A percentile compares a stretch with the other conserved stretches of the same genome.
phyloP scores from a whole-genome alignment of 805 yeast species.

The Starmera pachycereana region DNA sequence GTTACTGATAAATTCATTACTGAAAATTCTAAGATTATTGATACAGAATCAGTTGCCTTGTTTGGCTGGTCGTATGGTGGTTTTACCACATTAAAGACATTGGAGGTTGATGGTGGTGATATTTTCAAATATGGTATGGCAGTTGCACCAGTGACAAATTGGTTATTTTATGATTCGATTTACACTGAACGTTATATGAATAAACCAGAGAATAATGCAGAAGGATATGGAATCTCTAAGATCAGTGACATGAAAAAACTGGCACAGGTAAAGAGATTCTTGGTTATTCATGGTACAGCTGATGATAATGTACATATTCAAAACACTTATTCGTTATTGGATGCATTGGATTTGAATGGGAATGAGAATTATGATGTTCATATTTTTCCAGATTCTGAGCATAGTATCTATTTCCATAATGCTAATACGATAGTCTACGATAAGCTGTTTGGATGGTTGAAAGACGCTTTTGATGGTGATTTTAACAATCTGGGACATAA shows the following conservation, averaged over 20 bases:
- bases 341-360: conserved; percentile 54
- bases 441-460: conserved; percentile 54
- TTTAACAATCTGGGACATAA: conserved; percentile 20
- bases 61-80: conserved; percentile 99
- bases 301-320: conserved; percentile 97
- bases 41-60: conserved; percentile 57
- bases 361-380: conserved; percentile 76
- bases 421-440: conserved; percentile 62
- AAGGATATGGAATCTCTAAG: conserved; percentile 52
- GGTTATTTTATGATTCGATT: conserved; percentile 85
- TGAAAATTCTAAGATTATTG: conserved; percentile 44
- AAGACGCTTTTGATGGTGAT: conserved; percentile 47
- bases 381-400: conserved; percentile 78
- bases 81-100: conserved; percentile 76
- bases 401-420: conserved; percentile 60
- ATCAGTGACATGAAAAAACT: conserved; percentile 49
- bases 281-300: conserved; percentile 94
- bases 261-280: conserved; percentile 49
- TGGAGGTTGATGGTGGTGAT: conserved; percentile 68
- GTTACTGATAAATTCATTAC: conserved; percentile 56
- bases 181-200: conserved; percentile 95
- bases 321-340: conserved; percentile 70
- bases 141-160: conserved; percentile 96
- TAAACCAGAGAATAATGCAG: conserved; percentile 55
- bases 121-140: conserved; percentile 85